Evolutionary conservation across 75 land plant species (phyloP).

Genomic region (Pseudotsuga menziesii): DNA sequence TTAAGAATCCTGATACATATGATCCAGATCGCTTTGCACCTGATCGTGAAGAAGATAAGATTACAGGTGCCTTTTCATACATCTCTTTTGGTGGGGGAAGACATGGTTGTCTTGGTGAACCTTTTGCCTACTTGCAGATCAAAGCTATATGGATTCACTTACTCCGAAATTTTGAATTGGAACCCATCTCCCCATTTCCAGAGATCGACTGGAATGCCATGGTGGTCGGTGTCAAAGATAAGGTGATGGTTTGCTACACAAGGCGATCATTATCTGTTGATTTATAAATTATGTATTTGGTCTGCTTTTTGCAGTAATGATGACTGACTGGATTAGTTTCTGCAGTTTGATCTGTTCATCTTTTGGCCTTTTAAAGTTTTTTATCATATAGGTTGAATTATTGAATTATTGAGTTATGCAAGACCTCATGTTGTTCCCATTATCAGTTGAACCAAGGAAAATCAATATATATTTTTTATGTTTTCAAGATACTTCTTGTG

Average conservation of each 20-base stretch:
- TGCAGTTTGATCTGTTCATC: neutral
- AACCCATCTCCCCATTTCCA: constrained; percentile 89
- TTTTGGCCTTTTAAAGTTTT: neutral
- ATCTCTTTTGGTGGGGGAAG: constrained; percentile 96
- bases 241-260: constrained; percentile 97
- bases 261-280: constrained; percentile 41
- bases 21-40: constrained; percentile 85
- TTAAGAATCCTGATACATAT: constrained; percentile 73
- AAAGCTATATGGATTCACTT: constrained; percentile 96
- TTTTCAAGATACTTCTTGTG: too few species aligned
- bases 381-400: neutral
- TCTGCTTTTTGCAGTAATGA: neutral
- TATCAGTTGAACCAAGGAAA: neutral
- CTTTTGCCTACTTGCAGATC: constrained; percentile 94
- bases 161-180: constrained; percentile 84
- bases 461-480: neutral
- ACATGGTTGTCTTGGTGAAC: constrained; percentile 97
- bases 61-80: constrained; percentile 84
- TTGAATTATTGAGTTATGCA: neutral
- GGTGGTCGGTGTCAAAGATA: constrained; percentile 97
- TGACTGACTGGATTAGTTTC: neutral
- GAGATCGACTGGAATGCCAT: constrained; percentile 97
- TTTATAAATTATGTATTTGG: constrained; percentile 1
- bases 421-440: neutral
- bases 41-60: constrained; percentile 90